Conservation (phyloP, 768 basidiomycete species). For the Xanthoconium purpureum region DNA sequence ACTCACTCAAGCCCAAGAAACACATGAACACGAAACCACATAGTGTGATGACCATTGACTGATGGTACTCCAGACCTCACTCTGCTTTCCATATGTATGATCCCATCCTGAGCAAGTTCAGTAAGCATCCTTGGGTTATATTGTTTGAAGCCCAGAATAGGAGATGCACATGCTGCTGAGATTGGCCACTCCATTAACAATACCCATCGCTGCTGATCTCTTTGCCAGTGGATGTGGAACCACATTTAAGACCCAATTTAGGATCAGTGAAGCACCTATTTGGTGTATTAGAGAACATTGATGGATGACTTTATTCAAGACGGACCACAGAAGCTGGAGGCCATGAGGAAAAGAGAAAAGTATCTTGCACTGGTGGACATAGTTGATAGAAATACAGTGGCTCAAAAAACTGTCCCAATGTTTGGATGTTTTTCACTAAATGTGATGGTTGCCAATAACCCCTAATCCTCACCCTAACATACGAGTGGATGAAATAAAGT, state of each 20-base stretch:
- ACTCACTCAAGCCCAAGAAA: background rate
- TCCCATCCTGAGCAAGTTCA: background rate
- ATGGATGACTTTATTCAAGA: background rate
- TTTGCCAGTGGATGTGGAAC: constrained; percentile 57
- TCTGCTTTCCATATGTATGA: background rate
- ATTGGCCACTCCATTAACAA: constrained; percentile 60
- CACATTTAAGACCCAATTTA: constrained; percentile 64
- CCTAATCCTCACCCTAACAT: no score
- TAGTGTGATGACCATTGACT: background rate
- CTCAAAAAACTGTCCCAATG: no score
- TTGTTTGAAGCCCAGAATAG: no score
- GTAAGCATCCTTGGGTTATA: background rate
- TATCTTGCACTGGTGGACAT: constrained; percentile 53
- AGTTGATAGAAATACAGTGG: constrained; percentile 53
- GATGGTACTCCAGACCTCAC: background rate
- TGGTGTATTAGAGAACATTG: background rate
- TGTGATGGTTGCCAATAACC: no score
- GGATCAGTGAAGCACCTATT: constrained; percentile 40
- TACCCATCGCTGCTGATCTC: constrained; percentile 53
- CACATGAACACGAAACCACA: no score
- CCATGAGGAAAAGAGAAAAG: constrained; percentile 62
- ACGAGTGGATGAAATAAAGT: no score
- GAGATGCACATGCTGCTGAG: constrained; percentile 52
- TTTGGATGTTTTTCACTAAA: no score
- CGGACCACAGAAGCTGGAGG: constrained; percentile 45